These are phyloP conservation scores for Barnettozyma pratensis DNA, from an alignment of 805 yeast genomes.

Conservation along the genomic window DNA sequence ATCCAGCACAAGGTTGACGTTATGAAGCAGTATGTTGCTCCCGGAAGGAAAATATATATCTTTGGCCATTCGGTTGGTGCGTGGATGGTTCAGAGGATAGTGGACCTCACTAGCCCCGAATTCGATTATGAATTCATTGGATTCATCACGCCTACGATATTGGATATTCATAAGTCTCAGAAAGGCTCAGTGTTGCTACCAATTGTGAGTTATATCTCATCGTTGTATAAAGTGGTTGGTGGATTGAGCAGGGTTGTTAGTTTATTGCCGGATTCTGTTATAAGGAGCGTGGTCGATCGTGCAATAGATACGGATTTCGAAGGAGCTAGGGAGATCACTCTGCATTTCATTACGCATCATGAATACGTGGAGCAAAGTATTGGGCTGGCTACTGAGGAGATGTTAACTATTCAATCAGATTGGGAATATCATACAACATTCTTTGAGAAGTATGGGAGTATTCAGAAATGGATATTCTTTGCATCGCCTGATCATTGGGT, in stretches of 20 bases:
- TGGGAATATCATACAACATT: conserved; percentile 46
- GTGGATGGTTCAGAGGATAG: conserved; percentile 53
- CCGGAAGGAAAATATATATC: conserved; percentile 36
- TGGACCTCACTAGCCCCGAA: conserved; percentile 21
- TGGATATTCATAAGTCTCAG: conserved; percentile 47
- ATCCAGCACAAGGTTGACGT: conserved; percentile 51
- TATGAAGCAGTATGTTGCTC: conserved; percentile 32
- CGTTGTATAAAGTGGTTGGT: conserved; percentile 29
- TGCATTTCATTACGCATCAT: conserved; percentile 36
- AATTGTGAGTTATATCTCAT: conserved; percentile 21
- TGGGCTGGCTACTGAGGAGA: conserved; percentile 55
- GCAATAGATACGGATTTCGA: conserved; percentile 10
- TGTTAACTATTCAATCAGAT: conserved; percentile 45
- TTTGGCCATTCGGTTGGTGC: conserved; percentile 74
- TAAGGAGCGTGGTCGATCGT: neutral
- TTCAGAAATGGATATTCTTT: conserved; percentile 48
- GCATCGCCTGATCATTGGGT: conserved; percentile 69
- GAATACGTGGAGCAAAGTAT: conserved; percentile 49
- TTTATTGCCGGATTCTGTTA: conserved; percentile 22
- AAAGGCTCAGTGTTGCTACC: conserved; percentile 33
- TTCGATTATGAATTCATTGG: conserved; percentile 43
- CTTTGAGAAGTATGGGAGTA: conserved; percentile 21
- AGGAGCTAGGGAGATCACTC: conserved; percentile 31
- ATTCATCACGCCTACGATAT: conserved; percentile 64
- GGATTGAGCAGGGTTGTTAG: conserved; percentile 23